phyloP scores from a whole-genome alignment of 306 rosid genomes.

The Spatholobus suberectus region DNA sequence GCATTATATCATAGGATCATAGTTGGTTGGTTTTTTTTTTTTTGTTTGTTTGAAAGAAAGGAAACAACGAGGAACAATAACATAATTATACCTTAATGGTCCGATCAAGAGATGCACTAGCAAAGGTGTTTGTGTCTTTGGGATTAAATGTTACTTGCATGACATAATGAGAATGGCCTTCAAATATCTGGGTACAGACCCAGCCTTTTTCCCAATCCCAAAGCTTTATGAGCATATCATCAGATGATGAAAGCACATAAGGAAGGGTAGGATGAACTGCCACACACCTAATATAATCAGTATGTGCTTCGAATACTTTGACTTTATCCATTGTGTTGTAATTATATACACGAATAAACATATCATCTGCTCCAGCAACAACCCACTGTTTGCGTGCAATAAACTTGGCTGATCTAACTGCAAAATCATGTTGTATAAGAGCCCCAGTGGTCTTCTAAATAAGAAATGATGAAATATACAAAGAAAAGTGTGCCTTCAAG shows the following conservation, averaged over 20 bases:
- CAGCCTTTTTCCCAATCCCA: slow-evolving; percentile 99
- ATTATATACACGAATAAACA: slow-evolving; percentile 96
- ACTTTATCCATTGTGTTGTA: slow-evolving; percentile 98
- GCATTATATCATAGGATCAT: slow-evolving; percentile 42
- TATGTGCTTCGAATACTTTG: slow-evolving; percentile 96
- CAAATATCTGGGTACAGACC: slow-evolving; percentile 98
- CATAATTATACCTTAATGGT: slow-evolving; percentile 82
- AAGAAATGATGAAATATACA: slow-evolving; percentile 2
- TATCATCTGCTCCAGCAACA: slow-evolving; percentile 99
- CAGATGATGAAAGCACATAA: slow-evolving; percentile 93
- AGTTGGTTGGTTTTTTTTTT: no score
- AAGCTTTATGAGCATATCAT: slow-evolving; percentile 98
- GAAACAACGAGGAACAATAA: slow-evolving; percentile 30
- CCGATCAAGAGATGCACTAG: slow-evolving; percentile 99
- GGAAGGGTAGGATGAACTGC: slow-evolving; percentile 99
- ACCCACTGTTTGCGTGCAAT: slow-evolving; percentile 97
- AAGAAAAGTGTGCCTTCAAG: slow-evolving; percentile 22
- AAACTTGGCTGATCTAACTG: slow-evolving; percentile 99
- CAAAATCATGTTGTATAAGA: slow-evolving; percentile 44
- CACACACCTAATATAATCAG: slow-evolving; percentile 97
- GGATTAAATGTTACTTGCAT: slow-evolving; percentile 99
- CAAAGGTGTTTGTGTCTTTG: slow-evolving; percentile 98
- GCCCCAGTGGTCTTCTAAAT: slow-evolving; percentile 17
- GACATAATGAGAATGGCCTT: slow-evolving; percentile 99
- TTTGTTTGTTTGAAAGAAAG: neutral